Evolutionary conservation across 73 alveolate species (phyloP).

Genomic region (Stentor coeruleus): DNA sequence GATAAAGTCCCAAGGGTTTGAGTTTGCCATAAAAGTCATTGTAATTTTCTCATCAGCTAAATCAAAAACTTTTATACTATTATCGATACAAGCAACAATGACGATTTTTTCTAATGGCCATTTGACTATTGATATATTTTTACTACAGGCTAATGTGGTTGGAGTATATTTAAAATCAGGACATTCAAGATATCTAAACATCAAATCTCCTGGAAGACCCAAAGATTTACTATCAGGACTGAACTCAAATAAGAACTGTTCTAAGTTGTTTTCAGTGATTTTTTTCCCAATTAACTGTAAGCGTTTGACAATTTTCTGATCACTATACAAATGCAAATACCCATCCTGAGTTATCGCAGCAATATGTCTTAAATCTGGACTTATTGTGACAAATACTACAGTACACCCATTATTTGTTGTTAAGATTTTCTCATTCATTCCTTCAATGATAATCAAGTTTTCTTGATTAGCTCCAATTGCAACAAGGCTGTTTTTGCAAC

Average conservation of each 20-base stretch:
- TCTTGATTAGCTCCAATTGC: background rate
- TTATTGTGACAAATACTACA: background rate
- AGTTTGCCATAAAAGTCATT: background rate
- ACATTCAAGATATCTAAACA: background rate
- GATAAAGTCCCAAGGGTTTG: background rate
- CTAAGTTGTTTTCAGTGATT: background rate
- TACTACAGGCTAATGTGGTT: background rate
- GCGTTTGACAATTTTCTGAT: background rate
- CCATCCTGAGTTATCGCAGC: background rate
- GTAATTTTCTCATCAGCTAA: background rate
- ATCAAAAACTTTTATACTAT: background rate
- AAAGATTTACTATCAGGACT: constrained; percentile 6
- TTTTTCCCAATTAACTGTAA: background rate
- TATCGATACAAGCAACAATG: background rate
- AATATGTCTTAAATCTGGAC: background rate
- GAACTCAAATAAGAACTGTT: background rate
- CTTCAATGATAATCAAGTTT: background rate
- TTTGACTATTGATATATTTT: background rate
- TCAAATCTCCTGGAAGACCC: background rate
- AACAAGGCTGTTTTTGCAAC: background rate
- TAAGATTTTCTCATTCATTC: background rate
- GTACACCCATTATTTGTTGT: too few relatives aligned
- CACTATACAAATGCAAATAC: background rate
- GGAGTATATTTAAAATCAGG: background rate
- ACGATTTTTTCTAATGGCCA: background rate